A percentile compares a stretch with the other conserved stretches of the same genome.
Conservation (phyloP, 108 stramenopile species). For the Cyclotella distinguenda region DNA sequence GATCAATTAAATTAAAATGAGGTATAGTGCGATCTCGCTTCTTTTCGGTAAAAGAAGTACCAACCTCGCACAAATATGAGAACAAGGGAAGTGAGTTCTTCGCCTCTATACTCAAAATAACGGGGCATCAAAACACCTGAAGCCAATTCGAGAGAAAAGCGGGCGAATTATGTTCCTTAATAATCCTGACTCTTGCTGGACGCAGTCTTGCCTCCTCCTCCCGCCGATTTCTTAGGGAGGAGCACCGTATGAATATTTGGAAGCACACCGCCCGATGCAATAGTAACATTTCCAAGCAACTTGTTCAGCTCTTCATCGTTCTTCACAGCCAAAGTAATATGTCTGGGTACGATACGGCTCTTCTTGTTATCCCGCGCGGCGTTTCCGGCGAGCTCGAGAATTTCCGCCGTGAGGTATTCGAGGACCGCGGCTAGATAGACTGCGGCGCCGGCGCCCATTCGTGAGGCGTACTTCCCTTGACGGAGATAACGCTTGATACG, state of each 20-base stretch:
- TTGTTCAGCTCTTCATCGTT: conserved; percentile 96
- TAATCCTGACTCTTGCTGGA: conserved; percentile 42
- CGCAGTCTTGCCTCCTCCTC: conserved; percentile 14
- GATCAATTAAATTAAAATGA: too few relatives aligned
- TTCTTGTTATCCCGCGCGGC: conserved; percentile 98
- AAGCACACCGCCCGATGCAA: conserved; percentile 94
- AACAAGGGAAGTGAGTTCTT: too few relatives aligned
- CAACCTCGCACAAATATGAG: too few relatives aligned
- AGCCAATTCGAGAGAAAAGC: too few relatives aligned
- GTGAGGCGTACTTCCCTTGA: conserved; percentile 91
- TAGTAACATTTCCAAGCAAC: conserved; percentile 91
- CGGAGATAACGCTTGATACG: conserved; percentile 94
- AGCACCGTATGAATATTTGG: conserved; percentile 98
- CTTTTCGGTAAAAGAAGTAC: too few relatives aligned
- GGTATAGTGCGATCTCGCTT: too few relatives aligned
- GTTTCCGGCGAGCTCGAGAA: conserved; percentile 94
- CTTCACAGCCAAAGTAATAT: conserved; percentile 93
- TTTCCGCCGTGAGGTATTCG: conserved; percentile 94
- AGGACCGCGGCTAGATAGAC: conserved; percentile 95
- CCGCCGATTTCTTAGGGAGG: conserved; percentile 85
- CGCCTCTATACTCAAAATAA: not conserved
- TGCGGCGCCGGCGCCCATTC: conserved; percentile 93
- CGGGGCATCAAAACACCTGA: not conserved
- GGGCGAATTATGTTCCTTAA: not conserved
- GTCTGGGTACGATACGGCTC: conserved; percentile 91